Base-by-base conservation (phyloP, 2,329 filamentous ascomycete species). In the Beauveria bassiana region DNA sequence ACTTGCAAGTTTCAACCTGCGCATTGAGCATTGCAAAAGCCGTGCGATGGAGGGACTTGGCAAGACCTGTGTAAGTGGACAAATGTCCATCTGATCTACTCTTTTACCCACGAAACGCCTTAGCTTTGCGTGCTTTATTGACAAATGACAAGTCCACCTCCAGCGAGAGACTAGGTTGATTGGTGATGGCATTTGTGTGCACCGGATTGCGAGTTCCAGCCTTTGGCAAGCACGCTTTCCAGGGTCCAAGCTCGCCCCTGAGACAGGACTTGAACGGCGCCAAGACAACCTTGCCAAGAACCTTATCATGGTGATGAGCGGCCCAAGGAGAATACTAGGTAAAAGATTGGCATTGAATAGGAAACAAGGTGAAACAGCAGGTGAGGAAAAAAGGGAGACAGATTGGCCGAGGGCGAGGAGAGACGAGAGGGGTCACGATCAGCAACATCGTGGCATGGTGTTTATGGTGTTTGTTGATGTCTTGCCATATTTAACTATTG, bases 221-320 rank as follows among this genome's bases (percentile, higher is more conserved):
- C 34, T 58, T 14, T 24, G 45, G 12, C 10, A 18, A 58, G 26
- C 57, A 59, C 47, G 47, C 47, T 52, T 46, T 40, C 47, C 43
- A 59, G 57, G 57, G 57, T 52, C 57, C 57, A 59, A 42, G 57
- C 49, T 52, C 24, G 18, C 58, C 58, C 58, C 58, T 60, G 58
- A 60, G 58, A 60, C 58, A 60, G 5, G 22, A 47, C 20, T 34
- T 51, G 16, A 28, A 45, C 8, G 22, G 45, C 12, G 57, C 18
- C 49, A 46, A 24, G 49, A 60, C 47, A 60, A 60, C 38, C 49
- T 60, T 60, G 58, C 38, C 50, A 46, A 53, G 50, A 60, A 60
- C 40, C 58, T 60, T 60, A 60, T 60, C 50, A 49, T 40, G 40
- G 14, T 26, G 57, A 28, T 53, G 58, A 42, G 20, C 50, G 34